phyloP scores from a whole-genome alignment of 495 filamentous ascomycete species.

The Antarctomyces pellizariae region DNA sequence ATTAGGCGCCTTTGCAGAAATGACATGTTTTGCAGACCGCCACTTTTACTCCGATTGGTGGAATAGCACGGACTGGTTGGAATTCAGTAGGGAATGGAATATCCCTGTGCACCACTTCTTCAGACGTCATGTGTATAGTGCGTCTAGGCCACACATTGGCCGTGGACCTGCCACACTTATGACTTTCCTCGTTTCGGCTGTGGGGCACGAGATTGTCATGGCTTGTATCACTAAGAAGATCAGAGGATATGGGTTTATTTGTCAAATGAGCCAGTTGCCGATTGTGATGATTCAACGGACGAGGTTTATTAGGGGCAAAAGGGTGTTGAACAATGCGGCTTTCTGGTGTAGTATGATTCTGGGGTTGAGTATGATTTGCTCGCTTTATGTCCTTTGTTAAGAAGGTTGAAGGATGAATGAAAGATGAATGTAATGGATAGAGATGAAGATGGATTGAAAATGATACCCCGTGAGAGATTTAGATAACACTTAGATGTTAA shows the following conservation, averaged over 20 bases:
- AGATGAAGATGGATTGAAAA: too few species aligned
- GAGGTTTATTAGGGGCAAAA: constrained; percentile 43
- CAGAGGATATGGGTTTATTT: constrained; percentile 76
- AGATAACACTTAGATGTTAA: too few species aligned
- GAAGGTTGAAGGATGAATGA: background rate
- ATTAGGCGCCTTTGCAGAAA: constrained; percentile 81
- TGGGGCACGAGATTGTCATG: constrained; percentile 92
- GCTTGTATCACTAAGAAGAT: constrained; percentile 95
- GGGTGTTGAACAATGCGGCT: constrained; percentile 69
- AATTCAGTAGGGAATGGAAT: constrained; percentile 96
- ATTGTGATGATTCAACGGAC: constrained; percentile 80
- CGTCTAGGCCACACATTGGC: constrained; percentile 48
- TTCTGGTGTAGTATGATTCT: constrained; percentile 95
- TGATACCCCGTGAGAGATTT: too few species aligned
- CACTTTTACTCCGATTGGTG: constrained; percentile 98
- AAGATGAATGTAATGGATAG: too few species aligned
- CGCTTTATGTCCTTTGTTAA: constrained; percentile 6
- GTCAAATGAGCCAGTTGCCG: constrained; percentile 90
- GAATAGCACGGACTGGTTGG: constrained; percentile 74
- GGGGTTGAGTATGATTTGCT: constrained; percentile 51
- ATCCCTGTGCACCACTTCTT: constrained; percentile 97
- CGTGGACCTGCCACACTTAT: constrained; percentile 63
- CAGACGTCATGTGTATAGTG: constrained; percentile 79
- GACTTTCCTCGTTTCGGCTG: constrained; percentile 72
- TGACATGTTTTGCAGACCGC: constrained; percentile 81